Evolutionary conservation across 2,329 filamentous ascomycete genomes (phyloP).

Genomic region (Penicillium sp.): DNA sequence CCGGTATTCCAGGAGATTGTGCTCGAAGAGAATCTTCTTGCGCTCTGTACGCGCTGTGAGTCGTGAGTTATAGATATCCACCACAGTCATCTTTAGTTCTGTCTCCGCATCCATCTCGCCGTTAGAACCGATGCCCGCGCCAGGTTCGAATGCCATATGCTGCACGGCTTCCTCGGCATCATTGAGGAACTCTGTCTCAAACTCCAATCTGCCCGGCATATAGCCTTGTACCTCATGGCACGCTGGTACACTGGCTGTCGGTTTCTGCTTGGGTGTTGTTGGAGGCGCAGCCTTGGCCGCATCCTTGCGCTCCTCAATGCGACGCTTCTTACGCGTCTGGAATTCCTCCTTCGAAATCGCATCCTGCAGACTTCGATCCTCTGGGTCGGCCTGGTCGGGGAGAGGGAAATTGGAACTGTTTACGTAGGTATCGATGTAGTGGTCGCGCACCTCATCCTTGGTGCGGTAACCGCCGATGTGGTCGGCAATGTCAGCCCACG

Average conservation of each 20-base stretch:
- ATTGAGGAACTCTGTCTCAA: slow-evolving; percentile 96
- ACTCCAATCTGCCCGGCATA: slow-evolving; percentile 95
- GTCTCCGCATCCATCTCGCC: slow-evolving; percentile 91
- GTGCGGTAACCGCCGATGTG: slow-evolving; percentile 93
- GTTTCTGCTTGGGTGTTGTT: slow-evolving; percentile 87
- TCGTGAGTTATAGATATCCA: slow-evolving; percentile 95
- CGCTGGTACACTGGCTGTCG: slow-evolving; percentile 88
- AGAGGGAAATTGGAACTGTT: slow-evolving; percentile 80
- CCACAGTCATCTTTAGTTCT: slow-evolving; percentile 94
- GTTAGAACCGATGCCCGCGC: slow-evolving; percentile 86
- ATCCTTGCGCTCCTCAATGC: slow-evolving; percentile 90
- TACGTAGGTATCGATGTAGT: slow-evolving; percentile 86
- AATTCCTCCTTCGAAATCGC: slow-evolving; percentile 87
- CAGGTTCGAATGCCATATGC: slow-evolving; percentile 96
- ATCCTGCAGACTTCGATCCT: slow-evolving; percentile 74
- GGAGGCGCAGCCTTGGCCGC: slow-evolving; percentile 78
- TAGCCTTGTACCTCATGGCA: slow-evolving; percentile 98
- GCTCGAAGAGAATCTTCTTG: slow-evolving; percentile 96
- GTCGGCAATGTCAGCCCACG: slow-evolving; percentile 96
- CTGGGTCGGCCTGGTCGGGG: slow-evolving; percentile 77
- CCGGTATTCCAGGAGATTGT: slow-evolving; percentile 86
- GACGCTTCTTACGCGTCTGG: slow-evolving; percentile 83
- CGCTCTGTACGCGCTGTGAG: slow-evolving; percentile 87
- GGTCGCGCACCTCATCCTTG: slow-evolving; percentile 93
- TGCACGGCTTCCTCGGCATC: slow-evolving; percentile 98